phyloP scores from a whole-genome alignment of 192 early-diverging fungal genomes.

The Coemansia sp. region DNA sequence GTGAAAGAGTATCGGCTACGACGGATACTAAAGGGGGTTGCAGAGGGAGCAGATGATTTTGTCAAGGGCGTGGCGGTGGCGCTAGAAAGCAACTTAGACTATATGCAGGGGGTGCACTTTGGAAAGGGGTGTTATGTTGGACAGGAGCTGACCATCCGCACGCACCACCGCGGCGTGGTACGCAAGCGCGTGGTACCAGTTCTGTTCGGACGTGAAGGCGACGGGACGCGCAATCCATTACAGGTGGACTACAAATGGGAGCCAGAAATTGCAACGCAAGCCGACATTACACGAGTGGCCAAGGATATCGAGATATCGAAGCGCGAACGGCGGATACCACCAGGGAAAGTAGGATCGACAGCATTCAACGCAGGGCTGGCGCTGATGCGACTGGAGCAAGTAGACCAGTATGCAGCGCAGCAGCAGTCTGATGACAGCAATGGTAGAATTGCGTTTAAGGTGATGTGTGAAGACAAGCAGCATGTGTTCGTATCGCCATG shows the following conservation, averaged over 20 bases:
- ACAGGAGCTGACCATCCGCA: conserved; percentile 97
- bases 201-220: conserved; percentile 18
- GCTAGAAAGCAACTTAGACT: conserved; percentile 89
- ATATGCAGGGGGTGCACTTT: conserved; percentile 94
- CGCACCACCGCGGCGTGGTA: conserved; percentile 90
- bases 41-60: conserved; percentile 87
- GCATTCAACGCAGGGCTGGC: conserved; percentile 83
- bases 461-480: conserved; percentile 17
- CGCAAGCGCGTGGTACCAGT: conserved; percentile 90
- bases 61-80: conserved; percentile 70
- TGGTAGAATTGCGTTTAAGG: conserved; percentile 13
- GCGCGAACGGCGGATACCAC: conserved; percentile 50
- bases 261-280: conserved; percentile 5
- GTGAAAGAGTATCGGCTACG: conserved; percentile 68
- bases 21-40: conserved; percentile 80
- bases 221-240: conserved; percentile 12
- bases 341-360: conserved; percentile 65
- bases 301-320: background rate
- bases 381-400: conserved; percentile 80
- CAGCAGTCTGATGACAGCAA: background rate
- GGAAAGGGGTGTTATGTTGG: conserved; percentile 97
- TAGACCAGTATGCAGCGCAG: conserved; percentile 31
- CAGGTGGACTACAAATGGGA: conserved; percentile 11
- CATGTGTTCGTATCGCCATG: conserved; percentile 35
- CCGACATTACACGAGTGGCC: conserved; percentile 45